These are phyloP conservation scores for Carex kokanica DNA, from an alignment of 176 grass and related monocot genomes.

Conservation along the genomic window DNA sequence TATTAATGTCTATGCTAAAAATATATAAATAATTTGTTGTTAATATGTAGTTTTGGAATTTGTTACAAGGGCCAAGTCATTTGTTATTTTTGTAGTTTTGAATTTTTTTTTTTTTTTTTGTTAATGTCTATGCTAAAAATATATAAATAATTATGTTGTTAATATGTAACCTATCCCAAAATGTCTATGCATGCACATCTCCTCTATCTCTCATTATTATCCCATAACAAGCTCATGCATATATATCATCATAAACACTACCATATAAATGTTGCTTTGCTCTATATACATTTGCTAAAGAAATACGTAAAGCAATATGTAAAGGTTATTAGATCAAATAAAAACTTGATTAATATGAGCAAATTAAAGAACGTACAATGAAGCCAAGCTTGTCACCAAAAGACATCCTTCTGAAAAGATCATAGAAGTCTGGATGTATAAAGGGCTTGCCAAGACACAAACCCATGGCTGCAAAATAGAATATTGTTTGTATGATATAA, in stretches of 20 bases:
- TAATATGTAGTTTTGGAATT: no score
- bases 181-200: not conserved
- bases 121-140: no score
- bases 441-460: conserved; percentile 29
- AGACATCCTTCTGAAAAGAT: conserved; percentile 39
- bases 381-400: conserved; percentile 48
- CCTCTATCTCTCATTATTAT: no score
- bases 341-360: not conserved
- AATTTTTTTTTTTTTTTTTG: no score
- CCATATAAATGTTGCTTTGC: not conserved
- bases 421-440: conserved; percentile 37
- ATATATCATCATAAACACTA: not conserved
- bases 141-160: not conserved
- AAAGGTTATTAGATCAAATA: not conserved
- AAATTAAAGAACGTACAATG: conserved; percentile 28
- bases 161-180: not conserved
- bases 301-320: not conserved
- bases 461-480: conserved; percentile 29
- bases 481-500: not conserved
- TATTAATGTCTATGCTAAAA: no score
- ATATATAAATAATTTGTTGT: no score
- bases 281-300: not conserved
- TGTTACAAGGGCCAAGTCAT: no score
- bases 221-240: no score
- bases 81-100: no score